These are phyloP conservation scores for Mycena olivaceomarginata DNA, from an alignment of 768 basidiomycete species.

Conservation along the genomic window DNA sequence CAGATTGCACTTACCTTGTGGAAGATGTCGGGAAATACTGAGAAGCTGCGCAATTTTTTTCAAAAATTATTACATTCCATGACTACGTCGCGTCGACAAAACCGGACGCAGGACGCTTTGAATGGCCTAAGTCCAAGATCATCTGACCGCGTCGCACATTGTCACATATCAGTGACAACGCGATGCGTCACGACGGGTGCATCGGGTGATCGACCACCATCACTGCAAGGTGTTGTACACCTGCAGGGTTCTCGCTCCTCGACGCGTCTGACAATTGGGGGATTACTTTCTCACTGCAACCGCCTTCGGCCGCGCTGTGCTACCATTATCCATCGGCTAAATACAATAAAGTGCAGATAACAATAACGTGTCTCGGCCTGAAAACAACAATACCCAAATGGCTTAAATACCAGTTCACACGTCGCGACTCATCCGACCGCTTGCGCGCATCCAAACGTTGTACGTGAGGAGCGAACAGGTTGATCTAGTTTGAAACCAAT, in stretches of 20 bases:
- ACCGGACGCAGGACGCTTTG: not conserved
- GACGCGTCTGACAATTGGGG: fast-evolving
- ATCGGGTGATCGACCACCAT: too few species aligned
- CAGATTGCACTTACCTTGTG: too few species aligned
- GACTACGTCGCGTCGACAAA: not conserved
- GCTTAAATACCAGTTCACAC: conserved; percentile 25
- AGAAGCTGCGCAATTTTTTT: too few species aligned
- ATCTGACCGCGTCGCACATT: conserved; percentile 12
- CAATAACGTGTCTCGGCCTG: too few species aligned
- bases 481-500: conserved; percentile 18
- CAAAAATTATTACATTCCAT: too few species aligned
- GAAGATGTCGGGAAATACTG: too few species aligned
- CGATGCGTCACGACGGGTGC: not conserved
- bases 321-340: too few species aligned
- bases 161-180: not conserved
- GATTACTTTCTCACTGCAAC: too few species aligned
- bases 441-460: conserved; percentile 36
- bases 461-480: conserved; percentile 38
- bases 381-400: not conserved
- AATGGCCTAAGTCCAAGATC: not conserved
- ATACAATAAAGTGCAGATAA: not conserved
- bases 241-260: too few species aligned
- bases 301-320: too few species aligned
- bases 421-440: conserved; percentile 4
- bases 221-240: too few species aligned